phyloP scores from a whole-genome alignment of 108 stramenopile genomes.

The Conticribra guillardii region DNA sequence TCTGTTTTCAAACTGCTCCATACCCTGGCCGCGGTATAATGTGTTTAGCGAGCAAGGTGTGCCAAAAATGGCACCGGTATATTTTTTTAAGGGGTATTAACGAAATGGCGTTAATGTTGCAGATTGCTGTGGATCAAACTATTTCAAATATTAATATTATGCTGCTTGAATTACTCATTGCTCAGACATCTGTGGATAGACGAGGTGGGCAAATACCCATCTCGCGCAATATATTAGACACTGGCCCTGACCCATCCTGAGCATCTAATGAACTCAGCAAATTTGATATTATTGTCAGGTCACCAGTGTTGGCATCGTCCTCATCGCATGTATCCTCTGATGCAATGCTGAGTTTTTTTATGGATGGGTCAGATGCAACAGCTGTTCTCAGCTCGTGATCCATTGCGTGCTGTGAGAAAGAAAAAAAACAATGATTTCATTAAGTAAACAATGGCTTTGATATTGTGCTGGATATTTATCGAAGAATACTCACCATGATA shows the following conservation, averaged over 20 bases:
- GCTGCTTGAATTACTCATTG: no score
- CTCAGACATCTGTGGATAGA: no score
- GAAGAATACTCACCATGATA: constrained; percentile 28
- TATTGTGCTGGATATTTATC: background rate
- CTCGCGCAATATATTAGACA: constrained; percentile 62
- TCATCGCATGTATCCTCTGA: constrained; percentile 36
- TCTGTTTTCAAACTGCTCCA: no score
- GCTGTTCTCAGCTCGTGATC: constrained; percentile 30
- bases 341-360: constrained; percentile 25
- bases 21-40: no score
- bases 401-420: constrained; percentile 26
- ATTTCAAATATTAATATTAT: no score
- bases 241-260: constrained; percentile 61
- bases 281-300: constrained; percentile 51
- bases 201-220: constrained; percentile 59
- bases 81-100: no score
- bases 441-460: background rate
- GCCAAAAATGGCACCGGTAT: no score
- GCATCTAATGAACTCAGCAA: constrained; percentile 70
- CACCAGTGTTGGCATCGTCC: constrained; percentile 34
- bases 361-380: constrained; percentile 8
- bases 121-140: no score
- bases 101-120: no score
- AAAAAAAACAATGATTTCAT: background rate
- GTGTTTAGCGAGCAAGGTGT: no score